Evolutionary conservation across 768 basidiomycete species (phyloP).

Genomic region (Gyrodon lividus): DNA sequence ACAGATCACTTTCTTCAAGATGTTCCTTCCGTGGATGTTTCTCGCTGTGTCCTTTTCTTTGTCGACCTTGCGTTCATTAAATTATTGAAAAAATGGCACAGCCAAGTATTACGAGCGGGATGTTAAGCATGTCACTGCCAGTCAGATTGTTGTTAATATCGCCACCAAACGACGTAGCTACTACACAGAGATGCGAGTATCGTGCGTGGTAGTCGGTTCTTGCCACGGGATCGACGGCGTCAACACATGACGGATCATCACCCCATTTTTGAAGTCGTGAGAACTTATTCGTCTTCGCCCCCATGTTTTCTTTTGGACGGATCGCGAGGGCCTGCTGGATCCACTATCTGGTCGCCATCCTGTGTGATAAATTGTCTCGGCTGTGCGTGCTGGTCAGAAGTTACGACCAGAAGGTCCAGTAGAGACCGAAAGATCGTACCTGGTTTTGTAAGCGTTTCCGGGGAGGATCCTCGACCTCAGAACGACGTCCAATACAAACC

Average conservation of each 20-base stretch:
- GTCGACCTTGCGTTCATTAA: too few species aligned
- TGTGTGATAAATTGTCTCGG: neutral
- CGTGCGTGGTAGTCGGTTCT: neutral
- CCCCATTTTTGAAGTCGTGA: neutral
- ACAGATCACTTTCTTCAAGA: too few species aligned
- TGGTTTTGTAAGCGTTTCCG: neutral
- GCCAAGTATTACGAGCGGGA: too few species aligned
- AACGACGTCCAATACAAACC: neutral
- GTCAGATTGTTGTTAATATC: too few species aligned
- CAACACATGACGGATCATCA: neutral
- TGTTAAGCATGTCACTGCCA: too few species aligned
- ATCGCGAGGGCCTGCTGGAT: neutral
- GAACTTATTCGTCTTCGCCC: neutral
- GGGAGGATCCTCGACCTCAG: neutral
- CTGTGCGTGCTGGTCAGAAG: neutral
- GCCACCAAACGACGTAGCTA: neutral
- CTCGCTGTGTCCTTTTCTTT: too few species aligned
- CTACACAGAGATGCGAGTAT: neutral
- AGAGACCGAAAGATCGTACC: neutral
- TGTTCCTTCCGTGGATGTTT: too few species aligned
- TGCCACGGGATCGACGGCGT: neutral
- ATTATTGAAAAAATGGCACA: too few species aligned
- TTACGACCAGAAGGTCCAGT: neutral
- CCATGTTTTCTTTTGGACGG: conserved; percentile 11
- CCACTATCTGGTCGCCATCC: neutral